Conservation (phyloP, 2,329 filamentous ascomycete species). For the Chrysoporthe puriensis region DNA sequence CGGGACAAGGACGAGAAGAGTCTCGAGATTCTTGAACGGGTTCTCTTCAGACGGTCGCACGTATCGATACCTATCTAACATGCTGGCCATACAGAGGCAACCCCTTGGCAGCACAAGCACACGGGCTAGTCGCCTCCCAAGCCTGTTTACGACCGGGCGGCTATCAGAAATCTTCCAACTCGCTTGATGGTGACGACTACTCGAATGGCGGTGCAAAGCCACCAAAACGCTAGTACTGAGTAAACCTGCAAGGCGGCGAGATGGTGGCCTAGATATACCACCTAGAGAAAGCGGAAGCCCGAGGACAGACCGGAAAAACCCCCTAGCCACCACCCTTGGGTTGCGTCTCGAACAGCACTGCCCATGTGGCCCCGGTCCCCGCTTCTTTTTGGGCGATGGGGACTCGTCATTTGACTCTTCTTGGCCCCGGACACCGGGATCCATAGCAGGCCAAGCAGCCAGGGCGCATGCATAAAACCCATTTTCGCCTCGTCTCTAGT, state of each 20-base stretch:
- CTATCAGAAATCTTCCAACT: not conserved
- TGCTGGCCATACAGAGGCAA: conserved; percentile 1
- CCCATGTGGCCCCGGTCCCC: not conserved
- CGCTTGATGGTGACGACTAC: conserved; percentile 2
- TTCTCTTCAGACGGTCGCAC: not conserved
- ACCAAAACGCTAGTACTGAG: not conserved
- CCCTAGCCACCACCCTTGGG: not conserved
- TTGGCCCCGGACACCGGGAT: conserved; percentile 16
- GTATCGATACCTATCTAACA: not conserved
- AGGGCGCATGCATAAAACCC: conserved; percentile 21
- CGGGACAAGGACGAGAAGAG: not conserved
- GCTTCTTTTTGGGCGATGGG: conserved; percentile 1
- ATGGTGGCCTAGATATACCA: not conserved
- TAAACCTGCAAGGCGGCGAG: not conserved
- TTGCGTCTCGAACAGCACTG: not conserved
- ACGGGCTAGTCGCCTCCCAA: not conserved
- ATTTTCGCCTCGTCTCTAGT: not conserved
- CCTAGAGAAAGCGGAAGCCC: not conserved
- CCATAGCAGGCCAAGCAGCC: not conserved
- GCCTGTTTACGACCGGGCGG: not conserved
- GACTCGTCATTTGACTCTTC: conserved; percentile 9
- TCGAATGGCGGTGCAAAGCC: not conserved
- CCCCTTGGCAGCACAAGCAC: not conserved
- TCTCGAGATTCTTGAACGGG: not conserved
- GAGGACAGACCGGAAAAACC: not conserved